Evolutionary conservation across 495 filamentous ascomycete genomes (phyloP).

Genomic region (Penicillium dipodomyicola): DNA sequence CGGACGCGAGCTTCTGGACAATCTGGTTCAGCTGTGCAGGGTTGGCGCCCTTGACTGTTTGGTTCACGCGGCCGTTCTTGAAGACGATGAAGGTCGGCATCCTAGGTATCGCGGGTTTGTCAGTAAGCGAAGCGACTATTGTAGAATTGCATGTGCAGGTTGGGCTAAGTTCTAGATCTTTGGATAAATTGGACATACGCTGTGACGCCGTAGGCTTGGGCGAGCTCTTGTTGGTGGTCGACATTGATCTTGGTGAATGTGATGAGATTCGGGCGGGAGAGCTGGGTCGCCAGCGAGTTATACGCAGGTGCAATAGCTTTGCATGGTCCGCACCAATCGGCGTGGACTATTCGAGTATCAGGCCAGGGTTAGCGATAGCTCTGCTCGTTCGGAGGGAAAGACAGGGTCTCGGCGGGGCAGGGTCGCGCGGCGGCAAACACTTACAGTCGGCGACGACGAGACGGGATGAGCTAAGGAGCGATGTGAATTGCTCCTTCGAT

Average conservation of each 20-base stretch:
- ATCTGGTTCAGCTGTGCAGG: constrained; percentile 62
- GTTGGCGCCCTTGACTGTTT: constrained; percentile 73
- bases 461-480: constrained; percentile 61
- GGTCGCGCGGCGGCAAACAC: constrained; percentile 32
- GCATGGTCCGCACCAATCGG: constrained; percentile 84
- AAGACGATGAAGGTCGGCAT: constrained; percentile 88
- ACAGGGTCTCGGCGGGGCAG: constrained; percentile 8
- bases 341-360: constrained; percentile 63
- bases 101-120: constrained; percentile 10
- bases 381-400: constrained; percentile 5
- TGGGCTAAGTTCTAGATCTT: neutral
- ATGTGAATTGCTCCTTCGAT: constrained; percentile 67
- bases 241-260: constrained; percentile 87
- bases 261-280: constrained; percentile 69
- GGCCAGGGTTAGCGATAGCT: constrained; percentile 9
- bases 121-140: neutral
- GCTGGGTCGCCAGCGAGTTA: constrained; percentile 68
- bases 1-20: constrained; percentile 68
- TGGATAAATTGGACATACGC: constrained; percentile 48
- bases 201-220: constrained; percentile 67
- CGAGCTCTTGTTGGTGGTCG: constrained; percentile 71
- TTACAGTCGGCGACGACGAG: constrained; percentile 86
- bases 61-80: constrained; percentile 63
- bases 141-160: neutral
- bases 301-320: constrained; percentile 81